Conservation (phyloP, 371 early-diverging fungal species). For the Syncephalis fuscata region DNA sequence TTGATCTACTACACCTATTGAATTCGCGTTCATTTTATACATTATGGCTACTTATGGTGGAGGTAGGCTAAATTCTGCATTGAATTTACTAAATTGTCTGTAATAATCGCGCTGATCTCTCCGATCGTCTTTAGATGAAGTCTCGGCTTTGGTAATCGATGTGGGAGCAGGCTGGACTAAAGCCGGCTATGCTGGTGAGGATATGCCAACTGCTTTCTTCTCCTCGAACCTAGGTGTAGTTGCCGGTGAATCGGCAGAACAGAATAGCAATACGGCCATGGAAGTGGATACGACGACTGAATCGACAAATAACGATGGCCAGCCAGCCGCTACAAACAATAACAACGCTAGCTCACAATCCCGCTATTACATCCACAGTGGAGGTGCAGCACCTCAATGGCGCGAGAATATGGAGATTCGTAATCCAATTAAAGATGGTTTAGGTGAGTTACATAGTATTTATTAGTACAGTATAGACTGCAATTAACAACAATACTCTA, state of each 20-base stretch:
- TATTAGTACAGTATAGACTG: conserved; percentile 1
- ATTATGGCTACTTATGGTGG: no score
- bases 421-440: conserved; percentile 50
- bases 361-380: conserved; percentile 53
- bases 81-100: no score
- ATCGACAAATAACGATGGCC: conserved; percentile 7
- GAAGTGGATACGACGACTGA: conserved; percentile 13
- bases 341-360: conserved; percentile 9
- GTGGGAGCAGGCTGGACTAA: conserved; percentile 75
- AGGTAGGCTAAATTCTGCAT: no score
- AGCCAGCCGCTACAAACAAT: no score
- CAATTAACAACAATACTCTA: conserved; percentile 10
- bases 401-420: conserved; percentile 60
- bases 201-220: conserved; percentile 70
- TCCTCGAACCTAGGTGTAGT: conserved; percentile 53
- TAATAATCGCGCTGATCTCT: no score
- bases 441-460: conserved; percentile 21
- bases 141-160: conserved; percentile 82
- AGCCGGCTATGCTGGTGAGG: conserved; percentile 93
- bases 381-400: conserved; percentile 58
- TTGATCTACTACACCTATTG: no score
- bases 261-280: conserved; percentile 11
- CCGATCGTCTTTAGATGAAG: conserved; percentile 83
- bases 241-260: conserved; percentile 11
- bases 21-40: no score